phyloP scores from a whole-genome alignment of 768 basidiomycete species.

The Auricularia sp. region DNA sequence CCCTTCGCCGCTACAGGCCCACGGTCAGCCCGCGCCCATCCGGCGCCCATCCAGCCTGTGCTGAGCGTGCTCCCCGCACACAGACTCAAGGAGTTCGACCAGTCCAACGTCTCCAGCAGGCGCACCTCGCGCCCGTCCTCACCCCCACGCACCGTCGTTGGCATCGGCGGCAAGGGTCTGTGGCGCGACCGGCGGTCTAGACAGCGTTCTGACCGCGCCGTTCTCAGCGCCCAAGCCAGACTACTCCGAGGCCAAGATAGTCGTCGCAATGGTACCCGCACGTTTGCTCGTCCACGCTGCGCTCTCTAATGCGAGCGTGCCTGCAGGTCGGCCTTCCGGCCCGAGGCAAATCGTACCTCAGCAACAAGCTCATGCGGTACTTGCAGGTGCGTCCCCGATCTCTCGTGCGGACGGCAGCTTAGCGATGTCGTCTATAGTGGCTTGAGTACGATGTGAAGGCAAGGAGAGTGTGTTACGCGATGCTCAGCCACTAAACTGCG shows the following conservation, averaged over 20 bases:
- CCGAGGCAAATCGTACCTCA: constrained; percentile 94
- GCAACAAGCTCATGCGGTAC: constrained; percentile 95
- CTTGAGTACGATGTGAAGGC: constrained; percentile 95
- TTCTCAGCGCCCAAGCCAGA: constrained; percentile 84
- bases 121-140: constrained; percentile 65
- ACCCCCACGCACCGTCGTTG: constrained; percentile 74
- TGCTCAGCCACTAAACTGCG: background rate
- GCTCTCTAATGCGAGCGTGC: background rate
- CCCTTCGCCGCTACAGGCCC: background rate
- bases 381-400: constrained; percentile 52
- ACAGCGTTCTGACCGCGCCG: constrained; percentile 3
- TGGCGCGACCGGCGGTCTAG: constrained; percentile 3
- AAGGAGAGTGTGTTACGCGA: background rate
- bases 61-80: background rate
- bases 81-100: constrained; percentile 61
- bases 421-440: constrained; percentile 50
- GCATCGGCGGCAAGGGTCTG: constrained; percentile 81
- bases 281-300: background rate
- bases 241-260: constrained; percentile 97
- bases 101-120: constrained; percentile 60
- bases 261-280: constrained; percentile 78
- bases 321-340: constrained; percentile 90
- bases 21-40: background rate
- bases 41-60: background rate
- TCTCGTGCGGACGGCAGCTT: no score